Percentiles rank a stretch among this genome's conserved stretches.
These are phyloP conservation scores for Gryganskiella cystojenkinii DNA, from an alignment of 192 early-diverging fungal genomes.

Conservation along the genomic window DNA sequence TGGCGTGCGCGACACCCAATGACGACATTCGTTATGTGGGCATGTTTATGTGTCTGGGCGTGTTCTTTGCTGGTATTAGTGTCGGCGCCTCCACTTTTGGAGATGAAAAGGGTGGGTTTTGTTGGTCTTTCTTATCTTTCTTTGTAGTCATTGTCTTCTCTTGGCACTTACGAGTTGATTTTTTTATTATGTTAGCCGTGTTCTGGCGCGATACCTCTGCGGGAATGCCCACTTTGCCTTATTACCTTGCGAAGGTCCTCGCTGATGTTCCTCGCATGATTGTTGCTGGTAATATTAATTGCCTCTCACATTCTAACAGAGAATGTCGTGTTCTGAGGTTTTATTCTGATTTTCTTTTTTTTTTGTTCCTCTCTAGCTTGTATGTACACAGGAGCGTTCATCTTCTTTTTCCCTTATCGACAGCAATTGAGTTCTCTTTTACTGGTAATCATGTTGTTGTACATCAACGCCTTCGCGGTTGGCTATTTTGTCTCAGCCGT, in stretches of 20 bases:
- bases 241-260: slow-evolving; percentile 67
- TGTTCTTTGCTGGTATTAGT: slow-evolving; percentile 67
- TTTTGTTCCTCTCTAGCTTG: slow-evolving; percentile 22
- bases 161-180: neutral
- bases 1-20: slow-evolving; percentile 27
- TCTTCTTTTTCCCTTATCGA: slow-evolving; percentile 63
- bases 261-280: slow-evolving; percentile 70
- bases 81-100: slow-evolving; percentile 68
- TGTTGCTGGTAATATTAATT: slow-evolving; percentile 46
- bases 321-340: neutral
- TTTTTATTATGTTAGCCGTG: slow-evolving; percentile 52
- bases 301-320: neutral
- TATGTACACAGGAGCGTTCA: slow-evolving; percentile 66
- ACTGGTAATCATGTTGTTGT: slow-evolving; percentile 56
- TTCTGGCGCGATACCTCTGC: slow-evolving; percentile 70
- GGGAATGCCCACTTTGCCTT: slow-evolving; percentile 69
- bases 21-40: slow-evolving; percentile 52
- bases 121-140: neutral
- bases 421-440: slow-evolving; percentile 33
- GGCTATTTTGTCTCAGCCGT: slow-evolving; percentile 67
- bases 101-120: slow-evolving; percentile 54
- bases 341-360: neutral
- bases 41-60: slow-evolving; percentile 66
- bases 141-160: neutral
- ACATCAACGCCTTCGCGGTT: slow-evolving; percentile 64